phyloP scores from a whole-genome alignment of 148 eudicot genomes.

The Heliamphora exappendiculata region DNA sequence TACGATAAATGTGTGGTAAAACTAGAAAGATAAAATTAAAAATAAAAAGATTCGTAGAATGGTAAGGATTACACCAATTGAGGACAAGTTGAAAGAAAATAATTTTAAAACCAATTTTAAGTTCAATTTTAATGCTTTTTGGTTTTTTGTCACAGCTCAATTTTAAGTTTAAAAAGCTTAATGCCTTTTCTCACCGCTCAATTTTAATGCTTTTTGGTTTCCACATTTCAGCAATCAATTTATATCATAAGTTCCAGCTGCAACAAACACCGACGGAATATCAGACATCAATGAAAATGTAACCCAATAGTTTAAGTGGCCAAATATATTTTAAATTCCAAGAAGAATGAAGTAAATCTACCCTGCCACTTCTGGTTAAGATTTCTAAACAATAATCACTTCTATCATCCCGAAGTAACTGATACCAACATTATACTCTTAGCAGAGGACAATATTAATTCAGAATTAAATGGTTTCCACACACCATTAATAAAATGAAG shows the following conservation, averaged over 20 bases:
- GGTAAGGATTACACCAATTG: too few species aligned
- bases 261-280: neutral
- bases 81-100: too few species aligned
- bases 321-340: neutral
- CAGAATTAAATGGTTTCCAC: neutral
- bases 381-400: neutral
- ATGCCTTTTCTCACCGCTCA: too few species aligned
- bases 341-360: neutral
- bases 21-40: too few species aligned
- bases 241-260: neutral
- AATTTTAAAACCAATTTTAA: too few species aligned
- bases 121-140: too few species aligned
- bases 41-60: too few species aligned
- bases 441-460: neutral
- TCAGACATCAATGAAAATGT: neutral
- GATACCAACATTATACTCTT: neutral
- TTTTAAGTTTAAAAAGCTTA: too few species aligned
- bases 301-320: neutral
- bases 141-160: too few species aligned
- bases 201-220: neutral
- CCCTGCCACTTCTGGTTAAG: neutral
- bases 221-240: neutral
- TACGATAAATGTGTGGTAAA: too few species aligned
- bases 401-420: neutral
- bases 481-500: neutral